These are phyloP conservation scores for Citrus australasica DNA, from an alignment of 345 rosid species.

Conservation along the genomic window DNA sequence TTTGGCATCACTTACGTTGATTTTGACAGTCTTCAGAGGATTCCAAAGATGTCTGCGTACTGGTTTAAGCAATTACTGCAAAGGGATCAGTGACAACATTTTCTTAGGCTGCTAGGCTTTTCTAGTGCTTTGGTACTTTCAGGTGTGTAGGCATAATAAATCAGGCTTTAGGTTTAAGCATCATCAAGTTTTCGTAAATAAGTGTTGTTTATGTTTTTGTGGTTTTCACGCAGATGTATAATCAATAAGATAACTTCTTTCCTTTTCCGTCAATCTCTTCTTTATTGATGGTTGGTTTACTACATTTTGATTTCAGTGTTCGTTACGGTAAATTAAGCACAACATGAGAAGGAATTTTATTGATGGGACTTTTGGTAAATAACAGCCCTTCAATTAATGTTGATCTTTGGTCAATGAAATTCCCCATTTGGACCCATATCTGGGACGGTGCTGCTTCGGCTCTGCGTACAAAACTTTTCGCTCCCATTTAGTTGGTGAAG, in stretches of 20 bases:
- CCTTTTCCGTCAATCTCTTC: too few relatives aligned
- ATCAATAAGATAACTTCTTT: background rate
- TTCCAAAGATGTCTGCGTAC: constrained; percentile 61
- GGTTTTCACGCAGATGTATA: background rate
- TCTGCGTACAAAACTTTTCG: background rate
- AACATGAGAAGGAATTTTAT: background rate
- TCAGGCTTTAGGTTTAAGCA: background rate
- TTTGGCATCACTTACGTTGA: constrained; percentile 55
- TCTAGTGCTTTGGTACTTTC: background rate
- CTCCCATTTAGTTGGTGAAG: background rate
- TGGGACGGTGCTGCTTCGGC: constrained; percentile 3
- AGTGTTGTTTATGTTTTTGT: background rate
- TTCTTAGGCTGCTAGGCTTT: background rate
- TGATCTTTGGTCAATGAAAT: background rate
- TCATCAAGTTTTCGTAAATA: too few relatives aligned
- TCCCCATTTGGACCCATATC: background rate
- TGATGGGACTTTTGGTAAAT: background rate
- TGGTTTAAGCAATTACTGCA: constrained; percentile 49
- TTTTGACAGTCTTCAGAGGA: constrained; percentile 38
- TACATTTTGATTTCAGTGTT: background rate
- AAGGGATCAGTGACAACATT: background rate
- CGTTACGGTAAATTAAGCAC: background rate
- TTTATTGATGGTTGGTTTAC: background rate
- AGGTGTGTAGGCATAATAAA: background rate
- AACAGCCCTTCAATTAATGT: background rate